These are phyloP conservation scores for Cytospora mali DNA, from an alignment of 2,329 filamentous ascomycete species.

Conservation along the genomic window DNA sequence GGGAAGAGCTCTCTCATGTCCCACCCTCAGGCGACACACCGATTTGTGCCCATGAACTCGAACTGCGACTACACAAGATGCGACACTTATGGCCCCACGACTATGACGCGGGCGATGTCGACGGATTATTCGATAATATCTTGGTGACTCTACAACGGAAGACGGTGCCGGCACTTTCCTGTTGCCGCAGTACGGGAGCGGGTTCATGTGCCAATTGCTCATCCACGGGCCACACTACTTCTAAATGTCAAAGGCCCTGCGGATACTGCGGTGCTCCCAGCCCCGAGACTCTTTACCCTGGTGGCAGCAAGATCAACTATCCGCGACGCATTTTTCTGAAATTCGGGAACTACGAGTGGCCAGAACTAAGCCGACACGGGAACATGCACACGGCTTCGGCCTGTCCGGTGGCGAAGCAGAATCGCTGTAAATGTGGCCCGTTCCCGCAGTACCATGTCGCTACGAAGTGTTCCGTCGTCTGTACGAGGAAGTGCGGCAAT, in stretches of 20 bases:
- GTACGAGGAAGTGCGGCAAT: conserved; percentile 40
- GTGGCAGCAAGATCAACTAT: neutral
- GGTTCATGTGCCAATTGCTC: conserved; percentile 38
- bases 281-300: neutral
- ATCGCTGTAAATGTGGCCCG: conserved; percentile 43
- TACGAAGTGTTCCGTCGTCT: conserved; percentile 37
- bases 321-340: neutral
- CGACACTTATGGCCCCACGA: neutral
- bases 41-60: neutral
- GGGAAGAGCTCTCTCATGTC: neutral
- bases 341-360: neutral
- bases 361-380: conserved; percentile 15
- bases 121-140: neutral
- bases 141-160: neutral
- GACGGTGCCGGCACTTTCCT: neutral
- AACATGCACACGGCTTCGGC: conserved; percentile 34
- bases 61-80: neutral
- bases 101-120: neutral
- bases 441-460: conserved; percentile 43
- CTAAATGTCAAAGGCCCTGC: conserved; percentile 35
- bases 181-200: neutral
- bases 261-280: conserved; percentile 40
- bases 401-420: conserved; percentile 38
- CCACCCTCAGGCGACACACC: neutral
- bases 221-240: conserved; percentile 32